Evolutionary conservation across 768 basidiomycete species (phyloP), one percentile per base, ranked within the genome.

Genomic region (Ramaria rubella): DNA sequence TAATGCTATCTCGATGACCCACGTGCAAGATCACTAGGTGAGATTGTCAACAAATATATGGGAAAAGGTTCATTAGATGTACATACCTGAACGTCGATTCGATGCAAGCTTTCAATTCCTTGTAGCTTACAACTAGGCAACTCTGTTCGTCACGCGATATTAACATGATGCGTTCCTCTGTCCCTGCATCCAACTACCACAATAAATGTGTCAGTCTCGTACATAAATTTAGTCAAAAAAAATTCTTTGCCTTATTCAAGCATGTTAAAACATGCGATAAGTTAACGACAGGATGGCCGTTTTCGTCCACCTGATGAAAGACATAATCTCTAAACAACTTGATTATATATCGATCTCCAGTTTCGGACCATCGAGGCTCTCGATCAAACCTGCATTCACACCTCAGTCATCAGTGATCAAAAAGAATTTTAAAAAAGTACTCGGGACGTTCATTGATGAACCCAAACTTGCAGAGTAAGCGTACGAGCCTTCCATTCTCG

Each of bases 371-470:
- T 2, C 94, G 81, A 1, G 90, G 84, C 64, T 97, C 95, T 40
- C 88, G 86, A n/a, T 94, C 87, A 64, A 96, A 96, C 64, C 93
- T 94, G 49, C 0, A 4, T 8, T 1, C 23, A 45, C 14, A 5
- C 24, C 54, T n/a, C 46, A 36, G 8, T 15, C 33, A 15, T 11
- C 23, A 19, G 46, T 29, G 33, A 34, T 17, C 19, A 38, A 23
- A 55, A 33, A 49, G 29, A 44, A 29, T 48, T 45, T 59, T 23
- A 12, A 51, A 17, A 5, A 79, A 90, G 55, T 67, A 97, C 93
- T 98, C 96, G 2, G 96, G 95, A n/a, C 96, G 80, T 67, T 99
- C 96, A 68, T 98, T 98, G 74, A 99, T 97, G 70, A 99, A 98
- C 0, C 93, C 93, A 63, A 99, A 86, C 72, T 98, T 99, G 69